These are phyloP conservation scores for Euphorbia peplus DNA, from an alignment of 345 rosid species.

Conservation along the genomic window DNA sequence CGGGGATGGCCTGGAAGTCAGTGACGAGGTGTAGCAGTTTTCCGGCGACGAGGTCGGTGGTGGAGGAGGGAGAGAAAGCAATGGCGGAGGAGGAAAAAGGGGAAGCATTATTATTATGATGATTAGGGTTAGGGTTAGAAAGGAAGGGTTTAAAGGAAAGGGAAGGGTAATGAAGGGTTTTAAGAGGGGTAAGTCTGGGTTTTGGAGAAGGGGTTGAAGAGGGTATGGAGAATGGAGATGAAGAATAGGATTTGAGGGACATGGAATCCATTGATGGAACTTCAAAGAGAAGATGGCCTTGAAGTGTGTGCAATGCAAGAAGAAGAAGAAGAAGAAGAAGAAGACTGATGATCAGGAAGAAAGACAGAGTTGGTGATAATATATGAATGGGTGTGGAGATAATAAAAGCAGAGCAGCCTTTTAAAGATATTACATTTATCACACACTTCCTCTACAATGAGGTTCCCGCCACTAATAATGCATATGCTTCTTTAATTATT, in stretches of 20 bases:
- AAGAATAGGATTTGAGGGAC: slow-evolving; percentile 9
- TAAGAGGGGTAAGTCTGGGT: background rate
- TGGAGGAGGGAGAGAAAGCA: slow-evolving; percentile 42
- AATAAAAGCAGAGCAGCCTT: too few relatives aligned
- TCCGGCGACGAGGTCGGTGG: slow-evolving; percentile 41
- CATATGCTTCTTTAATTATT: too few relatives aligned
- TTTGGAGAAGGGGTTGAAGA: background rate
- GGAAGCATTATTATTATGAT: too few relatives aligned
- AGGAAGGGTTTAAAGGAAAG: slow-evolving; percentile 29
- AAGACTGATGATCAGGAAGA: too few relatives aligned
- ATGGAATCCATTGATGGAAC: slow-evolving; percentile 10
- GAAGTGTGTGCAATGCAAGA: background rate
- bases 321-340: background rate
- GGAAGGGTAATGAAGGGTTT: background rate
- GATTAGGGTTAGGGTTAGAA: slow-evolving; percentile 27
- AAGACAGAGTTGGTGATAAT: too few relatives aligned
- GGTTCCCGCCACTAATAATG: too few relatives aligned
- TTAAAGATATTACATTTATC: too few relatives aligned
- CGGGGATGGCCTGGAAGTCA: slow-evolving; percentile 62
- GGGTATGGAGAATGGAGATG: background rate
- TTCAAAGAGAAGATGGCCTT: background rate
- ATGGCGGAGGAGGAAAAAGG: slow-evolving; percentile 55
- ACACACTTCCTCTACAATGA: too few relatives aligned
- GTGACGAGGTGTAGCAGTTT: slow-evolving; percentile 49
- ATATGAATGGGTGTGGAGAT: too few relatives aligned